Evolutionary conservation across 352 stramenopile genomes (phyloP).

Genomic region (Pythium volutum): DNA sequence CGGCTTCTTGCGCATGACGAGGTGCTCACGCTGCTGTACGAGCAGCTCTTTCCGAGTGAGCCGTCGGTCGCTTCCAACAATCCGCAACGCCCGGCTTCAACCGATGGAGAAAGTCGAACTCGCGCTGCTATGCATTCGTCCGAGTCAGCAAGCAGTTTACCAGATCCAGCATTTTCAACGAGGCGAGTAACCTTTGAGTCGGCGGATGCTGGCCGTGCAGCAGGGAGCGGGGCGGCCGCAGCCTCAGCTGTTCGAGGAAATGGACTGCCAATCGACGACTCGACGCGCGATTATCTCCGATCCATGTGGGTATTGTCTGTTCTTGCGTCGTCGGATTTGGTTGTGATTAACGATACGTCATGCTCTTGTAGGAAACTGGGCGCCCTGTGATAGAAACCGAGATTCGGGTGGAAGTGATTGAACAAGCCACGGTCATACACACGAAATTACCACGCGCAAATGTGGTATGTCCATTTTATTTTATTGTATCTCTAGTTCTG

Average conservation of each 20-base stretch:
- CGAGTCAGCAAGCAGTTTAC: conserved; percentile 22
- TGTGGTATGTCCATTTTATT: conserved; percentile 8
- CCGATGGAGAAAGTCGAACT: conserved; percentile 1
- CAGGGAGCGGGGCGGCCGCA: conserved; percentile 26
- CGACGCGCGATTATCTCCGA: conserved; percentile 26
- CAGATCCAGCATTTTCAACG: conserved; percentile 8
- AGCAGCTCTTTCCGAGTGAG: conserved; percentile 60
- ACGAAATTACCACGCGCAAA: neutral
- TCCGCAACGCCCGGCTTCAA: conserved; percentile 12
- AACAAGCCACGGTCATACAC: too few relatives aligned
- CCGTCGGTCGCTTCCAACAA: neutral
- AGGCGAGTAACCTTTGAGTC: conserved; percentile 21
- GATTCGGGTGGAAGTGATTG: neutral
- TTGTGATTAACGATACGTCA: neutral
- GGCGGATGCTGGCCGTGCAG: neutral
- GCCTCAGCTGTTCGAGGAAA: conserved; percentile 15
- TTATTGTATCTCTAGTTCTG: conserved; percentile 35
- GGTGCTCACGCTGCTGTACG: conserved; percentile 73
- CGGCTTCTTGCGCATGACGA: conserved; percentile 75
- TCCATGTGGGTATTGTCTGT: conserved; percentile 20
- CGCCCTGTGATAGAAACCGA: conserved; percentile 4
- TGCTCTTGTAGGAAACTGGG: conserved; percentile 12
- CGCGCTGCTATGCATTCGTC: conserved; percentile 10
- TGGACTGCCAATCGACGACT: conserved; percentile 26
- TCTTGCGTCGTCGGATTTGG: neutral